Conservation (phyloP, 352 stramenopile species). For the Pythium pyrilobum region DNA sequence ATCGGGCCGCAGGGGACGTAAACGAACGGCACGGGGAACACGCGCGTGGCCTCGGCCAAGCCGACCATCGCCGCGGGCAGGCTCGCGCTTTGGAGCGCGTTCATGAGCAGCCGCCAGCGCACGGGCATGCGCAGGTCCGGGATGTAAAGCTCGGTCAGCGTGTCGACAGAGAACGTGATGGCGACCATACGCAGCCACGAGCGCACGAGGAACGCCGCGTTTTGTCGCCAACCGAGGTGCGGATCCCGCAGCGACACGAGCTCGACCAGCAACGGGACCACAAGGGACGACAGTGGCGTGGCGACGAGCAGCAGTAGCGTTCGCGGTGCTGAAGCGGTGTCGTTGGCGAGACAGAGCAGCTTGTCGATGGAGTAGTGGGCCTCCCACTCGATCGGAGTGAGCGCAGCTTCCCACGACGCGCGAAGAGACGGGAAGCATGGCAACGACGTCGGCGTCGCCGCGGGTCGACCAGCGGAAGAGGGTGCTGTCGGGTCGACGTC, state of each 20-base stretch:
- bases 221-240: neutral
- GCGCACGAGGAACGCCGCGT: neutral
- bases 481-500: too few relatives aligned
- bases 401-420: neutral
- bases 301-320: neutral
- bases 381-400: neutral
- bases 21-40: neutral
- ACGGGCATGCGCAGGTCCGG: neutral
- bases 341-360: neutral
- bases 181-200: neutral
- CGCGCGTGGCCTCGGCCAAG: neutral
- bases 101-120: neutral
- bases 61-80: neutral
- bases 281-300: neutral
- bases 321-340: neutral
- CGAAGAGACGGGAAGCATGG: neutral
- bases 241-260: neutral
- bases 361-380: constrained; percentile 1
- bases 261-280: neutral
- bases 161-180: neutral
- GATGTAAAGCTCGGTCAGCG: neutral
- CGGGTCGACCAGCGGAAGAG: too few relatives aligned
- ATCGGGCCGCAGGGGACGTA: neutral
- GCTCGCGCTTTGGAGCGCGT: neutral
- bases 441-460: neutral